phyloP scores from a whole-genome alignment of 1,284 basidiomycete species.

The Trametes hirsuta region DNA sequence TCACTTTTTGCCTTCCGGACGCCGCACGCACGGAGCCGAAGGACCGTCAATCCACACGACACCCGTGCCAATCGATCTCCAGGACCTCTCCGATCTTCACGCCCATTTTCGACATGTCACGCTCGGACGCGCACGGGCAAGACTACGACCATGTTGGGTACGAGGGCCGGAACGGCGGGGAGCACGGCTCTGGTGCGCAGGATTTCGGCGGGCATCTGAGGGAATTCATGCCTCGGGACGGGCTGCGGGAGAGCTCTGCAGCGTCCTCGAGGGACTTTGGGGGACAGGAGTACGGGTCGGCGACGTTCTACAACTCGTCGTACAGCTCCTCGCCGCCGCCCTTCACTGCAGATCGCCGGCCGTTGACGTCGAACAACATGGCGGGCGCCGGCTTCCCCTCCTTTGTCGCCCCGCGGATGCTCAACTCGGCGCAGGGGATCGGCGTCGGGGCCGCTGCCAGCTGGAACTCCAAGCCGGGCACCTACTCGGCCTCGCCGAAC shows the following conservation, averaged over 20 bases:
- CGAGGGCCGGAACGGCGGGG: constrained; percentile 26
- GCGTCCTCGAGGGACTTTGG: constrained; percentile 18
- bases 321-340: constrained; percentile 24
- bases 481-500: constrained; percentile 25
- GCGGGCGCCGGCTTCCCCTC: constrained; percentile 26
- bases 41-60: constrained; percentile 20
- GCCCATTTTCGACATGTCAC: constrained; percentile 40
- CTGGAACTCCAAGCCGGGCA: constrained; percentile 28
- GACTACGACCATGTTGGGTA: constrained; percentile 47
- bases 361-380: constrained; percentile 22
- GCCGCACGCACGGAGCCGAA: constrained; percentile 25
- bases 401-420: constrained; percentile 29
- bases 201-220: constrained; percentile 24
- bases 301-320: constrained; percentile 22
- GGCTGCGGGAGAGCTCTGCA: constrained; percentile 13
- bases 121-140: constrained; percentile 39
- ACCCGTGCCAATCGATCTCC: constrained; percentile 23
- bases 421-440: constrained; percentile 25
- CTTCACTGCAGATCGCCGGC: constrained; percentile 29
- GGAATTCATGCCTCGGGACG: constrained; percentile 20
- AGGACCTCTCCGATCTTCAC: constrained; percentile 32
- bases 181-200: constrained; percentile 18
- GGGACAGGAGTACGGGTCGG: constrained; percentile 19
- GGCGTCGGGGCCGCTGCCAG: constrained; percentile 23
- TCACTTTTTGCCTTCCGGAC: constrained; percentile 27